Percentiles rank a stretch among this genome's conserved stretches.
Evolutionary conservation across 2,329 filamentous ascomycete genomes (phyloP).

Genomic region (Hyphodiscus sp.): DNA sequence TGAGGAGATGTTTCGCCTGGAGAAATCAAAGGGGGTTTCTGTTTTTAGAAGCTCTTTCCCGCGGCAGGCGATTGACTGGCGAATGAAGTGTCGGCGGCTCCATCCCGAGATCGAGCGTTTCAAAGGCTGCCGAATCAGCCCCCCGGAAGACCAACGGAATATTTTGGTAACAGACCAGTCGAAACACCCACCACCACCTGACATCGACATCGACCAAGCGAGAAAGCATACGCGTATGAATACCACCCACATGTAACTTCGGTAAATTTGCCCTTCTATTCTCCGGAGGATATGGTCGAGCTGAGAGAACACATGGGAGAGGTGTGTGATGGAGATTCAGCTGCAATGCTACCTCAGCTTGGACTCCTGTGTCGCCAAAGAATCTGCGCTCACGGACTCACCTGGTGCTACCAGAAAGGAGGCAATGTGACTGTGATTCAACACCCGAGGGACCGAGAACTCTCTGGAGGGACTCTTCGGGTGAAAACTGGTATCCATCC

Average conservation of each 20-base stretch:
- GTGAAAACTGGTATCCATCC: no score
- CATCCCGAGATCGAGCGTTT: not conserved
- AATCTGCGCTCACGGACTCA: no score
- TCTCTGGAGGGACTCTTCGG: no score
- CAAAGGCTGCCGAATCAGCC: not conserved
- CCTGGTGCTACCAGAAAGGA: no score
- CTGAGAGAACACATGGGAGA: no score
- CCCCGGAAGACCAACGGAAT: not conserved
- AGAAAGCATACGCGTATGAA: not conserved
- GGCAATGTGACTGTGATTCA: no score
- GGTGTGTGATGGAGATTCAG: no score
- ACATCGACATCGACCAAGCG: not conserved
- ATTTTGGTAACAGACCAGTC: not conserved
- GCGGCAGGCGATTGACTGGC: not conserved
- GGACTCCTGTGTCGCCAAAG: no score
- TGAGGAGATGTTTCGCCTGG: not conserved
- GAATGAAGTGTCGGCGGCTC: not conserved
- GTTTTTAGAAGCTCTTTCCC: not conserved
- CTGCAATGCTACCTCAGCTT: no score
- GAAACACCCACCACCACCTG: not conserved
- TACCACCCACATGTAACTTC: not conserved
- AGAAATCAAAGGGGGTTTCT: not conserved
- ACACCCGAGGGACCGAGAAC: no score
- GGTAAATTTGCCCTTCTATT: not conserved
- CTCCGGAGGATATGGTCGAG: not conserved